Percentiles rank a stretch among this genome's conserved stretches.
phyloP scores from a whole-genome alignment of 2,329 filamentous ascomycete genomes.

The Fusarium duplospermum region DNA sequence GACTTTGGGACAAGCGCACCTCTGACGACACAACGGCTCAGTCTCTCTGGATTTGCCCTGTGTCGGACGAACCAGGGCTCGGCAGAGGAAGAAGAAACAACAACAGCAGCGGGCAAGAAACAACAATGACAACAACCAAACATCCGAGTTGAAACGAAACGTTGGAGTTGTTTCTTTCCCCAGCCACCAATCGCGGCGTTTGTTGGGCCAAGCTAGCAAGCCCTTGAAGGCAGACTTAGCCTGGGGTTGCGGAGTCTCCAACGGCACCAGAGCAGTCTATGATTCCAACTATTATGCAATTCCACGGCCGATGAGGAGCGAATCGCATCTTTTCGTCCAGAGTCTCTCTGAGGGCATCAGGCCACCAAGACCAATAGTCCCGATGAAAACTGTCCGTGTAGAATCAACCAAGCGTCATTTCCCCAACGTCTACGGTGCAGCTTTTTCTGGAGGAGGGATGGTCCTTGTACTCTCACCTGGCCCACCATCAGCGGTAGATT shows the following conservation, averaged over 20 bases:
- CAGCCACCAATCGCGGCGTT: conserved; percentile 37
- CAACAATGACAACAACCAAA: conserved; percentile 29
- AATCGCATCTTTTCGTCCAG: conserved; percentile 19
- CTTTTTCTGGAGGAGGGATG: conserved; percentile 32
- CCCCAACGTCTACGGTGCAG: conserved; percentile 26
- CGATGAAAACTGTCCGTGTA: conserved; percentile 35
- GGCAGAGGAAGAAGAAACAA: conserved; percentile 23
- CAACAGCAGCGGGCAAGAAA: conserved; percentile 35
- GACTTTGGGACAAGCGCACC: neutral
- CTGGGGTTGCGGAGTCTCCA: conserved; percentile 15
- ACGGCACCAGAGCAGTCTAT: conserved; percentile 13
- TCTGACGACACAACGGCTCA: conserved; percentile 6
- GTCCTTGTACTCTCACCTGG: conserved; percentile 36
- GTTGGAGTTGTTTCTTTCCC: conserved; percentile 30
- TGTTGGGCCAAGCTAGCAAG: conserved; percentile 31
- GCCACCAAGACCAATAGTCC: conserved; percentile 32
- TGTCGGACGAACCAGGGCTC: conserved; percentile 16
- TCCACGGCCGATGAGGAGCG: conserved; percentile 19
- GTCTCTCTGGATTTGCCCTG: neutral
- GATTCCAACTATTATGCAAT: conserved; percentile 29
- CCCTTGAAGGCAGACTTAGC: conserved; percentile 26
- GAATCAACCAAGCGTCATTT: conserved; percentile 42
- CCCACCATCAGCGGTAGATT: conserved; percentile 33
- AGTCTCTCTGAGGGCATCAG: conserved; percentile 34
- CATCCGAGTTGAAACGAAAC: conserved; percentile 43